Conservation (phyloP, 495 filamentous ascomycete genomes). For the Cercophora sp. region DNA sequence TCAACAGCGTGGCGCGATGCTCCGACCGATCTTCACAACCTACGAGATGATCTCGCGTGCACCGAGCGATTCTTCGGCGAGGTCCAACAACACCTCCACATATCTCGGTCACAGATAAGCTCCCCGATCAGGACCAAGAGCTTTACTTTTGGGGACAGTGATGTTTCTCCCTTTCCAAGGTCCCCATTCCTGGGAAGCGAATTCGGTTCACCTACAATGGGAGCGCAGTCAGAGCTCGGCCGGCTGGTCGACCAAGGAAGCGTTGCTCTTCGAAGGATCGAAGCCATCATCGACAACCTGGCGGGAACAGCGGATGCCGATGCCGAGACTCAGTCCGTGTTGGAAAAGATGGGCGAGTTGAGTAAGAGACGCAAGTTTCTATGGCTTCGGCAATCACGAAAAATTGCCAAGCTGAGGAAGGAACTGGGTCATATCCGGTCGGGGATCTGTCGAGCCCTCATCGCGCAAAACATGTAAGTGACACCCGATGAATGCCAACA, state of each 20-base stretch:
- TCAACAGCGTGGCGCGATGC: background rate
- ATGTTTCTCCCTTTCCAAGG: background rate
- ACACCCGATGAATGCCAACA: background rate
- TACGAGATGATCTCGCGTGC: background rate
- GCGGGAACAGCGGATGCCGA: background rate
- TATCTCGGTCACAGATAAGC: background rate
- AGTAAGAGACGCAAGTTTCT: background rate
- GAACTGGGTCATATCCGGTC: background rate
- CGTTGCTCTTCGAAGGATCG: background rate
- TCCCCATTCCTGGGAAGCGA: background rate
- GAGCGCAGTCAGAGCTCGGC: background rate
- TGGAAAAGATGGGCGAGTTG: background rate
- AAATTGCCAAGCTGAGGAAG: background rate
- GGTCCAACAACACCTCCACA: background rate
- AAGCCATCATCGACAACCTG: background rate
- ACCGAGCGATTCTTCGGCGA: conserved; percentile 1
- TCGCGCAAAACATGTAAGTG: background rate
- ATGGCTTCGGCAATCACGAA: background rate
- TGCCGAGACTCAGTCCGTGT: background rate
- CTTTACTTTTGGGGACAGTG: background rate
- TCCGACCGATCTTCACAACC: background rate
- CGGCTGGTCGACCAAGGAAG: background rate
- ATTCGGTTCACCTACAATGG: background rate
- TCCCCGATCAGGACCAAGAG: background rate
- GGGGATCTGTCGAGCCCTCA: background rate